A percentile compares a stretch with the other conserved stretches of the same genome.
Evolutionary conservation across 805 yeast genomes (phyloP).

Genomic region (Suhomyces faveliae): DNA sequence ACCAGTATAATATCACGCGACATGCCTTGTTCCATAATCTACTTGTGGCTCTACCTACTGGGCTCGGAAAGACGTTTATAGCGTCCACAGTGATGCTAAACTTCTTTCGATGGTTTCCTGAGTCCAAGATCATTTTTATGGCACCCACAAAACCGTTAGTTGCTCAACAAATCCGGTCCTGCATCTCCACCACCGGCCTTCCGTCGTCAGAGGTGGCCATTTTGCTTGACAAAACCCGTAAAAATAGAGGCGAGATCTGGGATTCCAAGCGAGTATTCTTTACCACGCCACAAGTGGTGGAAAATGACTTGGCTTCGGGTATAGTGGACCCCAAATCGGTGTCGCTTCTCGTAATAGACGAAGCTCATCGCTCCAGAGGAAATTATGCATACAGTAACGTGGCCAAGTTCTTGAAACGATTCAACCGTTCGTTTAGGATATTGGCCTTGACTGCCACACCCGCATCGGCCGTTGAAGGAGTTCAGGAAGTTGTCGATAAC

Average conservation of each 20-base stretch:
- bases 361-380: constrained; percentile 93
- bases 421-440: constrained; percentile 62
- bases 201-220: constrained; percentile 77
- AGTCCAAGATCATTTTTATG: constrained; percentile 82
- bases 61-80: constrained; percentile 94
- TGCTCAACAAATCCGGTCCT: constrained; percentile 94
- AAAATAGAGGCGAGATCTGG: constrained; percentile 79
- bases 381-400: constrained; percentile 86
- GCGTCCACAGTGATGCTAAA: constrained; percentile 94
- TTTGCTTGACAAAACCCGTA: constrained; percentile 55
- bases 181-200: constrained; percentile 82
- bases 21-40: constrained; percentile 71
- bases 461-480: constrained; percentile 80
- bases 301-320: constrained; percentile 80
- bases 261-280: constrained; percentile 73
- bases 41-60: constrained; percentile 93
- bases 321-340: constrained; percentile 71
- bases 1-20: constrained; percentile 78
- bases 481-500: constrained; percentile 79
- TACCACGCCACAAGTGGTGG: constrained; percentile 95
- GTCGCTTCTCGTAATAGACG: constrained; percentile 82
- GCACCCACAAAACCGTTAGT: constrained; percentile 97
- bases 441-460: constrained; percentile 96
- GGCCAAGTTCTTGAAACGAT: constrained; percentile 58
- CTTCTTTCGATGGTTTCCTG: constrained; percentile 79